phyloP scores from a whole-genome alignment of 345 rosid genomes.

The Reutealis trisperma region DNA sequence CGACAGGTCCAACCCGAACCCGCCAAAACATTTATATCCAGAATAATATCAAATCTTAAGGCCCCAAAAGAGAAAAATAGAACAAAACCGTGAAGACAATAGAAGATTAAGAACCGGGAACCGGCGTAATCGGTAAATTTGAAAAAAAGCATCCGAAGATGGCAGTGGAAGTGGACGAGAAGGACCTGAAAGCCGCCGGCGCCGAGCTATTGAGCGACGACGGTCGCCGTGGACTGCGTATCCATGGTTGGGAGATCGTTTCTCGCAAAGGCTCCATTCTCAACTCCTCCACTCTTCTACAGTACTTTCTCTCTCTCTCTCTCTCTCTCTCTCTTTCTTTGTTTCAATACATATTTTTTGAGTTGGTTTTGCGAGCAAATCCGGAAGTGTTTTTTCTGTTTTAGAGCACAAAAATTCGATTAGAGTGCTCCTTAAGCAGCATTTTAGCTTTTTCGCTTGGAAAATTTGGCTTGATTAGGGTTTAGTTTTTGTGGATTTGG shows the following conservation, averaged over 20 bases:
- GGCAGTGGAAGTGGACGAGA: conserved; percentile 69
- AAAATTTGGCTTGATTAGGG: not conserved
- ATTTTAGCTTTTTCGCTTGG: not conserved
- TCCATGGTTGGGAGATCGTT: conserved; percentile 85
- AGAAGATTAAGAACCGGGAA: not conserved
- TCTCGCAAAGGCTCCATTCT: conserved; percentile 73
- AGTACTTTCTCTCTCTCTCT: conserved; percentile 47
- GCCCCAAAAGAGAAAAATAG: too few relatives aligned
- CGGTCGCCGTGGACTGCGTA: conserved; percentile 66
- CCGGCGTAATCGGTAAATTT: conserved; percentile 4
- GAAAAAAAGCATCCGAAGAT: conserved; percentile 15
- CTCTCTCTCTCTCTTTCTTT: conserved; percentile 7
- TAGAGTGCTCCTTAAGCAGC: not conserved
- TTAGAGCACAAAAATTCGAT: not conserved
- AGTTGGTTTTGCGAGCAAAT: not conserved
- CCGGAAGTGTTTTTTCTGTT: not conserved
- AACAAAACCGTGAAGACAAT: not conserved
- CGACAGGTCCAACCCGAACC: conserved; percentile 1
- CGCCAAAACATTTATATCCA: not conserved
- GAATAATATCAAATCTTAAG: too few relatives aligned
- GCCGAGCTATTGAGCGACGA: conserved; percentile 56
- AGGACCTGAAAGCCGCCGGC: conserved; percentile 66
- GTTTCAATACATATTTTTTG: not conserved
- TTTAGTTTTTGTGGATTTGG: not conserved
- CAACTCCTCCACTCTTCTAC: conserved; percentile 53